Evolutionary conservation across 352 stramenopile species (phyloP), one percentile per base, ranked within the genome.

Genomic region (Phytophthora hibernalis): DNA sequence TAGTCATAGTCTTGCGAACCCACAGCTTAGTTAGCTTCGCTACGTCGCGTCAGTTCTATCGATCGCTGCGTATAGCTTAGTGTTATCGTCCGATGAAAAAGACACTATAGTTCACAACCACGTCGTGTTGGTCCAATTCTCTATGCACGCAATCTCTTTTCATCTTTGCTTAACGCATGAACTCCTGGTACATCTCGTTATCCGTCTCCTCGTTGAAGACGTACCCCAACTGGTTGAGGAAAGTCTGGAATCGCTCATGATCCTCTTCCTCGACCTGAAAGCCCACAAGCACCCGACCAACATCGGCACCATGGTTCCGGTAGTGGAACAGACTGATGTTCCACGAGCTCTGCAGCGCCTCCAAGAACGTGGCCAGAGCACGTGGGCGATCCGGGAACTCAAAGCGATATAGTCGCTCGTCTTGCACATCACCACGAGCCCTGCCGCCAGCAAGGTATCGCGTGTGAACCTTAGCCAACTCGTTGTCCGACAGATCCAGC

Each of bases 321-420:
- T 99, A 99, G 75, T 99, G 97, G 79, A 99, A 99, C 12, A 99
- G 83, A 58, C 92, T 98, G 56, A 99, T 97, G 79, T 99, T 99
- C 94, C 94, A 99, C 40, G 89, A 87, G 56, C 74, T 80, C 57
- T 93, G 84, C 20, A 98, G 66, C 15, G 85, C 77, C 50, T 91
- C 77, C 22, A 99, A 83, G 70, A 99, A 99, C 13, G 86, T 89
- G 47, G 79, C 78, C 35, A 98, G 76, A 13, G 92, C 93, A 6
- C 91, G 91, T 12, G 90, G 90, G 12, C 82, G 85, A 45, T 98
- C 91, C 2, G 97, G 96, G 76, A 99, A 99, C 76, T 99, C 96
- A 65, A 99, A 99, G 38, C 96, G 87, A 79, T 98, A 99, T 22
- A 99, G 77, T 53, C 92, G 76, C 65, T 99, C 97, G 47, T 97